Base-by-base conservation (phyloP, 805 yeast species). In the Zygotorulaspora sp. region DNA sequence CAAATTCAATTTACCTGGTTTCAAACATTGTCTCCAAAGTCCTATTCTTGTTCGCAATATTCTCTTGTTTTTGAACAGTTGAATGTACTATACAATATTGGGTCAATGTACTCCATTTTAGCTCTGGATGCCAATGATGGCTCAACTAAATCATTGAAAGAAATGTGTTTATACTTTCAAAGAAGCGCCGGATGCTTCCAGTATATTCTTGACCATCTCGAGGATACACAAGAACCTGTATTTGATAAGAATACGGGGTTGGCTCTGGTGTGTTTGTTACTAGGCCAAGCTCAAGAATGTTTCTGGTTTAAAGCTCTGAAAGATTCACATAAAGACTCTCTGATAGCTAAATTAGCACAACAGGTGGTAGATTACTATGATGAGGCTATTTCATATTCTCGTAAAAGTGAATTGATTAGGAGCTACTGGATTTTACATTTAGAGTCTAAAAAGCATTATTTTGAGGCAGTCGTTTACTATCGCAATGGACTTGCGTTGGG, bases 251-350 rank as follows among this genome's bases (percentile, higher is more conserved):
- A 69, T 9, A 75, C 85, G 0, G 50, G 83, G 7, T 61, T 65
- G 9, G 66, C 78, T 12, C 61, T 88, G 36, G 61, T 69, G 24
- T 48, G 56, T 9, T 52, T 87, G 23, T 74, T 75, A 75, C 54
- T 83, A 26, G 92, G 95, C 0, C 95, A 86, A 52, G 92, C 95
- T 0, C 96, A 88, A 59, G 96, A 89, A 53, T 71, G 77, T 9
- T 77, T 82, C 35, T 88, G 96, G 96, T 77, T 74, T 32, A 79
- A 80, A 50, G 87, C 95, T 0, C 38, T 44, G 6, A 43, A 41
- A 18, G 55, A 48, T 35, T 59, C 68, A 0, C 57, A 62, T 25
- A 82, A 78, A 49, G 78, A 83, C 52, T 64, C 80, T 0, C 64
- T 78, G 3, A 61, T 88, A 2, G 71, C 92, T 1, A 75, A 77